These are phyloP conservation scores for Podospora pseudopauciseta DNA, from an alignment of 495 filamentous ascomycete species.

Conservation along the genomic window DNA sequence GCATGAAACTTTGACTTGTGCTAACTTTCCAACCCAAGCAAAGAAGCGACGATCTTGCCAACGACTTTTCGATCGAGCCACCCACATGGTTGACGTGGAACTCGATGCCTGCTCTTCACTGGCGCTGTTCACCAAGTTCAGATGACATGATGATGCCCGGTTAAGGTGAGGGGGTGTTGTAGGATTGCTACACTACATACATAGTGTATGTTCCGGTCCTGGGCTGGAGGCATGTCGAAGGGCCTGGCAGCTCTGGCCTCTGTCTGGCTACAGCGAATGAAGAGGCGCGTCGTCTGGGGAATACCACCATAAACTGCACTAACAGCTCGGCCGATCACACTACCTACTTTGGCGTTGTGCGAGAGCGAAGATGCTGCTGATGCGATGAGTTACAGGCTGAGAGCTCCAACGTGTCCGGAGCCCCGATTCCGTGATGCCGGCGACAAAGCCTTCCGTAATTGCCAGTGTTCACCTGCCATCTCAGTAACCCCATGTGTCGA, in stretches of 20 bases:
- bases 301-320: background rate
- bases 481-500: background rate
- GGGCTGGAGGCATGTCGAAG: background rate
- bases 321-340: background rate
- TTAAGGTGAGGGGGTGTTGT: background rate
- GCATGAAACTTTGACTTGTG: background rate
- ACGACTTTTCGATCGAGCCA: background rate
- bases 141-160: background rate
- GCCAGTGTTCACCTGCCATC: constrained; percentile 1
- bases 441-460: constrained; percentile 8
- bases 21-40: background rate
- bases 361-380: background rate
- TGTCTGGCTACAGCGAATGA: background rate
- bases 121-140: constrained; percentile 1
- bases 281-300: background rate
- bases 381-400: background rate
- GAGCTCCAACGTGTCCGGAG: constrained; percentile 15
- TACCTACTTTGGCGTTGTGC: background rate
- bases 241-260: background rate
- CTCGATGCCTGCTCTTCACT: background rate
- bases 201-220: background rate
- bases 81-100: background rate
- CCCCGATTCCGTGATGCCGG: constrained; percentile 29
- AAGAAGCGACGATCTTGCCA: background rate
- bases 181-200: background rate